A percentile compares a stretch with the other conserved stretches of the same genome.
These are phyloP conservation scores for Agapanthus africanus DNA, from an alignment of 106 monocot species.

Conservation along the genomic window DNA sequence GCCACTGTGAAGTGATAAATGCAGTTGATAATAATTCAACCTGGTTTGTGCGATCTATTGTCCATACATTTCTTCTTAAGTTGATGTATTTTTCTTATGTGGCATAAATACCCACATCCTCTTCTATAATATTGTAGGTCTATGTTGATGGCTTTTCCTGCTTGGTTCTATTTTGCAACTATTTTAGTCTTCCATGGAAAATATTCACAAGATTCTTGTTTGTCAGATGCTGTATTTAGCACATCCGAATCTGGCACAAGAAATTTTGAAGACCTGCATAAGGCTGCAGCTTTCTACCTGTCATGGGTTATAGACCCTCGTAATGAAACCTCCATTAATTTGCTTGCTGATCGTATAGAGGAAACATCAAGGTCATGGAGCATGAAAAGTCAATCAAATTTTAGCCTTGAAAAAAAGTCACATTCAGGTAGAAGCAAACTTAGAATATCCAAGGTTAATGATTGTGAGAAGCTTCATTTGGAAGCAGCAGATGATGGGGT, in stretches of 20 bases:
- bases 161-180: constrained; percentile 74
- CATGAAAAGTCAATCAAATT: constrained; percentile 2
- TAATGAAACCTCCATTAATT: constrained; percentile 16
- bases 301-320: constrained; percentile 49
- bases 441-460: constrained; percentile 25
- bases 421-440: constrained; percentile 34
- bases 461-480: constrained; percentile 15
- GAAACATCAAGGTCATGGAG: constrained; percentile 37
- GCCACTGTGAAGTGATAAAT: constrained; percentile 10
- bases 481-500: background rate
- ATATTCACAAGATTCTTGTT: constrained; percentile 19
- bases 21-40: constrained; percentile 46
- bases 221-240: constrained; percentile 22
- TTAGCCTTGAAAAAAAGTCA: constrained; percentile 10
- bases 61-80: background rate
- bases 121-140: constrained; percentile 43
- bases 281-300: constrained; percentile 42
- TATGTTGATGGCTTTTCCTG: constrained; percentile 66
- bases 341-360: constrained; percentile 23
- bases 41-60: constrained; percentile 31
- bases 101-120: background rate
- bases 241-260: constrained; percentile 14
- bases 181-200: constrained; percentile 39
- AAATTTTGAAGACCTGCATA: constrained; percentile 23
- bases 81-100: background rate